Conservation (phyloP, 2,329 filamentous ascomycete species). For the Botrytis sinoallii region DNA sequence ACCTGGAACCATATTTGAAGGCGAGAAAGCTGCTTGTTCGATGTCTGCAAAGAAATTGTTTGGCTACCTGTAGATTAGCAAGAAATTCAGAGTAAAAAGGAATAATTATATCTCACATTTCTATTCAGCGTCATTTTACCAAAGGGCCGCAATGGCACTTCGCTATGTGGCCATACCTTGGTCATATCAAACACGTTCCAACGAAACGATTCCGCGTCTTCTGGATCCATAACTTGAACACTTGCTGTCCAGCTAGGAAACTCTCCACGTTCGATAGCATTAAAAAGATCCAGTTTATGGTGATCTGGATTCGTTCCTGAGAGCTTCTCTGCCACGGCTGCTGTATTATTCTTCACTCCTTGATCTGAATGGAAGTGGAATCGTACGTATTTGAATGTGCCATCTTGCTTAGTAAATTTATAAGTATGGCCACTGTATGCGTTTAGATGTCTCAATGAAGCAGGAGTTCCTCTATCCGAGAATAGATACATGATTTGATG, state of each 20-base stretch:
- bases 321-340: conserved; percentile 55
- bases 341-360: conserved; percentile 57
- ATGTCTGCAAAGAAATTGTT: conserved; percentile 63
- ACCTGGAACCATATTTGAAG: conserved; percentile 63
- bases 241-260: conserved; percentile 62
- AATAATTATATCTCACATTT: conserved; percentile 43
- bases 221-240: conserved; percentile 61
- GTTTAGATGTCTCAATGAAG: conserved; percentile 64
- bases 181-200: conserved; percentile 68
- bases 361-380: conserved; percentile 62
- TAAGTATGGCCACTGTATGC: conserved; percentile 65
- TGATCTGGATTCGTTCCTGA: conserved; percentile 59
- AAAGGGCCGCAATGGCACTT: conserved; percentile 60
- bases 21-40: conserved; percentile 69
- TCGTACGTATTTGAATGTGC: conserved; percentile 63
- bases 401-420: conserved; percentile 64
- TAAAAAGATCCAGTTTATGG: conserved; percentile 61
- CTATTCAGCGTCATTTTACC: conserved; percentile 62
- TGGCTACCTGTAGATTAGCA: conserved; percentile 35
- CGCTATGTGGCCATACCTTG: conserved; percentile 63
- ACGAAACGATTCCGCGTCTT: conserved; percentile 57
- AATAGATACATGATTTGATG: conserved; percentile 66
- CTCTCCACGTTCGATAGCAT: conserved; percentile 59
- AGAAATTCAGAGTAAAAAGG: too few species aligned
- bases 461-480: conserved; percentile 63